phyloP scores from a whole-genome alignment of 345 rosid genomes.

The Punica granatum region DNA sequence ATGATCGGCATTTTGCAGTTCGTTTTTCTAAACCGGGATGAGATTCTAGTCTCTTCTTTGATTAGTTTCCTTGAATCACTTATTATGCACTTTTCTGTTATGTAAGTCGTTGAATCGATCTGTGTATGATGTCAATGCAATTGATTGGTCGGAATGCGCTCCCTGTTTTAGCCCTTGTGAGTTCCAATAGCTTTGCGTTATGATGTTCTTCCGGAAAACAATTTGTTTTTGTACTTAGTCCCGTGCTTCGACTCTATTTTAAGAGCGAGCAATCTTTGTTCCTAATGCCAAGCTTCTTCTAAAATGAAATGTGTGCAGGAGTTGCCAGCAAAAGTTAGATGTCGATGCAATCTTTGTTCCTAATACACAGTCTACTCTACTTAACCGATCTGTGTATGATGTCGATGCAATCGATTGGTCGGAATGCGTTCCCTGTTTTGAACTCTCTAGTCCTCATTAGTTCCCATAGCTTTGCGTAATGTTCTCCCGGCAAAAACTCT shows the following conservation, averaged over 20 bases:
- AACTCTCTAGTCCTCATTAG: neutral
- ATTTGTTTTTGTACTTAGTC: neutral
- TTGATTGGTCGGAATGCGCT: no score
- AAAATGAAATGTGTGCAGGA: constrained; percentile 7
- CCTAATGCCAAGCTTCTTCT: neutral
- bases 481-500: neutral
- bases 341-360: no score
- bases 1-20: neutral
- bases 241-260: neutral
- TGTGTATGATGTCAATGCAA: neutral
- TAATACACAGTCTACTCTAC: no score
- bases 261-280: neutral
- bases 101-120: neutral
- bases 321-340: neutral
- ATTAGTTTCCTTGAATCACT: neutral
- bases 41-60: neutral
- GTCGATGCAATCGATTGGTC: no score
- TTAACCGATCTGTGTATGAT: neutral
- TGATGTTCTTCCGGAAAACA: neutral
- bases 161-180: neutral
- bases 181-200: neutral
- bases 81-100: neutral
- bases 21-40: neutral
- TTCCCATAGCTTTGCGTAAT: neutral
- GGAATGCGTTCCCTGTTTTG: no score